These are phyloP conservation scores for Fistulinella prunicolor DNA, from an alignment of 768 basidiomycete genomes.

Conservation along the genomic window DNA sequence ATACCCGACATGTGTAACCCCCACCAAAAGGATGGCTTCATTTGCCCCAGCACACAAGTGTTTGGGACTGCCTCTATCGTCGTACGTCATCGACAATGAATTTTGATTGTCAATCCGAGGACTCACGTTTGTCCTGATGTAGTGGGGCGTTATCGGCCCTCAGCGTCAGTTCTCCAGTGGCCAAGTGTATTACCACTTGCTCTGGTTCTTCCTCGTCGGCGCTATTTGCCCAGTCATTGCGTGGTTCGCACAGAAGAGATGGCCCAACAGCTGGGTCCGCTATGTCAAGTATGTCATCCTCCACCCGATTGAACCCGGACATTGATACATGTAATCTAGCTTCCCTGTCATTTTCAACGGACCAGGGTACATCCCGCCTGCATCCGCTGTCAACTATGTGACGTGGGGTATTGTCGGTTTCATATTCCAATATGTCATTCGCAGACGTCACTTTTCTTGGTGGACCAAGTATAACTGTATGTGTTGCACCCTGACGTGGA, in stretches of 20 bases:
- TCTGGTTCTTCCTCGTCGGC: conserved; percentile 81
- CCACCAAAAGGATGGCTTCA: conserved; percentile 25
- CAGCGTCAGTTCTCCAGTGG: conserved; percentile 69
- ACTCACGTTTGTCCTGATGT: not conserved
- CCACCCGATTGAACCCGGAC: too few relatives aligned
- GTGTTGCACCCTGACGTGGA: conserved; percentile 13
- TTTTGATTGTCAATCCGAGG: not conserved
- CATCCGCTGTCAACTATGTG: conserved; percentile 62
- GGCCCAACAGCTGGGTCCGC: conserved; percentile 61
- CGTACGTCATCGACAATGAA: conserved; percentile 36
- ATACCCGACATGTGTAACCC: conserved; percentile 35
- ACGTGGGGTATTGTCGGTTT: conserved; percentile 67
- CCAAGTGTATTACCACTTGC: conserved; percentile 57
- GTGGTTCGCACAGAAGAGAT: conserved; percentile 54
- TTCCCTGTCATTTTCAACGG: conserved; percentile 55
- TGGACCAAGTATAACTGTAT: conserved; percentile 55
- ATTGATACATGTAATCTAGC: conserved; percentile 25
- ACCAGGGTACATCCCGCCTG: conserved; percentile 61
- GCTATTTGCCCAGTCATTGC: conserved; percentile 55
- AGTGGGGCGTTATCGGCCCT: conserved; percentile 82
- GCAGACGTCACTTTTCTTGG: conserved; percentile 64
- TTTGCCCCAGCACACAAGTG: conserved; percentile 37
- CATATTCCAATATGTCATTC: conserved; percentile 62
- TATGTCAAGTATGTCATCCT: conserved; percentile 59
- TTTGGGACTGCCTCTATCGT: conserved; percentile 50